Conservation (phyloP, 2,329 filamentous ascomycete genomes). For the Sporothrix protearum region DNA sequence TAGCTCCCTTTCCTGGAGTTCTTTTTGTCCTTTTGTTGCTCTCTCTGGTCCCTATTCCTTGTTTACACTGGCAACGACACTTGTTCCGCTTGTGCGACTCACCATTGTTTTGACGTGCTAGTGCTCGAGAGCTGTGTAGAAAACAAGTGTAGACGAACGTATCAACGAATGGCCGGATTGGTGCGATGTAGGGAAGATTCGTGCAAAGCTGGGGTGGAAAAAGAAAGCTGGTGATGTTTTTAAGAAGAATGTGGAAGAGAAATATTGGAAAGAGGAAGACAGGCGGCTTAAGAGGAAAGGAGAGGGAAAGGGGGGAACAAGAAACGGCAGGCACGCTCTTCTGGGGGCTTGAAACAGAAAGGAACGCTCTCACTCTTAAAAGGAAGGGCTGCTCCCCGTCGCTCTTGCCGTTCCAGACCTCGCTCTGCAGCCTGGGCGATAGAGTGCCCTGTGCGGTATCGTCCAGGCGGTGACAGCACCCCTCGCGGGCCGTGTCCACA, state of each 20-base stretch:
- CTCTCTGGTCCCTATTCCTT: neutral
- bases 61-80: constrained; percentile 18
- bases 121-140: neutral
- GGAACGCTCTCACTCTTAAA: neutral
- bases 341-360: constrained; percentile 6
- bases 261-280: neutral
- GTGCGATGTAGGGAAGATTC: neutral
- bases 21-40: neutral
- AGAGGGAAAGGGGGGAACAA: neutral
- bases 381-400: neutral
- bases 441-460: constrained; percentile 14
- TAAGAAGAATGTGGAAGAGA: neutral
- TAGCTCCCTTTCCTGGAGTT: neutral
- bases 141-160: neutral
- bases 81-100: constrained; percentile 18
- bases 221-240: constrained; percentile 12
- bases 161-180: neutral
- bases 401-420: neutral
- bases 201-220: neutral
- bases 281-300: neutral
- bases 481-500: neutral
- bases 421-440: constrained; percentile 6
- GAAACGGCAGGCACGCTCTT: neutral
- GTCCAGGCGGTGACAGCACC: neutral
- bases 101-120: constrained; percentile 19